These are phyloP conservation scores for Myotisia sp. DNA, from an alignment of 2,329 filamentous ascomycete genomes.

Conservation along the genomic window DNA sequence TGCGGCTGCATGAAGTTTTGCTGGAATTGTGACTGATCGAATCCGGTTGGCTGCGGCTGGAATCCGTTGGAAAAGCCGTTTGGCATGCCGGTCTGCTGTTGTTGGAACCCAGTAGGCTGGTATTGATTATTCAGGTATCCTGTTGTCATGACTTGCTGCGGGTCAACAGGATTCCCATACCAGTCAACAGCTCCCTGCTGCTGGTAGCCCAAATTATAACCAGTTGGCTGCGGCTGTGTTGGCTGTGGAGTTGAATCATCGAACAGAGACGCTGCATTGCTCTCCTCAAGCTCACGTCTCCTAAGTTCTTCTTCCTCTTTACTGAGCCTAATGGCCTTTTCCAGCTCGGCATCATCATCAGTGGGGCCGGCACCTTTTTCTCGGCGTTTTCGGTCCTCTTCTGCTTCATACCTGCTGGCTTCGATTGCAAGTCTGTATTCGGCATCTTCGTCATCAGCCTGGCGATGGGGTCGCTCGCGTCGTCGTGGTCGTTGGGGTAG, in stretches of 20 bases:
- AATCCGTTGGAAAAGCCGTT: conserved; percentile 60
- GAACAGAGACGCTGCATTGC: conserved; percentile 75
- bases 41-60: conserved; percentile 52
- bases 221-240: conserved; percentile 63
- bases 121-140: conserved; percentile 55
- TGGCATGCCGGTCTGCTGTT: conserved; percentile 49
- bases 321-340: conserved; percentile 88
- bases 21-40: conserved; percentile 44
- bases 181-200: conserved; percentile 94
- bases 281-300: conserved; percentile 71
- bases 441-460: conserved; percentile 66
- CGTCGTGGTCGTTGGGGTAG: conserved; percentile 29
- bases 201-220: conserved; percentile 93
- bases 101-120: conserved; percentile 60
- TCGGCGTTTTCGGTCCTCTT: conserved; percentile 66
- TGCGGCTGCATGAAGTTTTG: conserved; percentile 28
- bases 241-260: conserved; percentile 53
- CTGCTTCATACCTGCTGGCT: conserved; percentile 87
- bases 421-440: conserved; percentile 86
- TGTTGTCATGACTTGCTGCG: conserved; percentile 54
- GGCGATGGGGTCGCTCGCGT: conserved; percentile 37
- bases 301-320: conserved; percentile 79
- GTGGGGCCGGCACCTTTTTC: conserved; percentile 35
- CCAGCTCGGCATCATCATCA: conserved; percentile 72
- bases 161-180: conserved; percentile 87